A percentile compares a stretch with the other conserved stretches of the same genome.
Conservation (phyloP, 108 stramenopile genomes). For the Bacterosira constricta region DNA sequence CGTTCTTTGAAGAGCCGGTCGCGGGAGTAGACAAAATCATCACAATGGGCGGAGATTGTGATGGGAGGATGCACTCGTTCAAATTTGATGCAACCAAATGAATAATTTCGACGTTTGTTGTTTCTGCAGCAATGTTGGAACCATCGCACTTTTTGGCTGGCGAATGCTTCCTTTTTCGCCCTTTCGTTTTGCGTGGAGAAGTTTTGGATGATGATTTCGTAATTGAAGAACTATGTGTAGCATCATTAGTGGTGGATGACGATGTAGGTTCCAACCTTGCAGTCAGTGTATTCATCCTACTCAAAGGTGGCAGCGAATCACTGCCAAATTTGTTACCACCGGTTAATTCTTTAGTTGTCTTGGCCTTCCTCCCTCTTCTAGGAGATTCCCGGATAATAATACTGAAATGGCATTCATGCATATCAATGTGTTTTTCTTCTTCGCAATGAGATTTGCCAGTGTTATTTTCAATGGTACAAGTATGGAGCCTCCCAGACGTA, state of each 20-base stretch:
- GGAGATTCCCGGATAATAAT: not conserved
- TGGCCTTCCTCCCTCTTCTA: not conserved
- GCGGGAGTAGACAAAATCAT: slow-evolving; percentile 12
- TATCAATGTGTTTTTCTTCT: slow-evolving; percentile 11
- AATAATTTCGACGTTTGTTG: not conserved
- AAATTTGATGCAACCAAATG: slow-evolving; percentile 44
- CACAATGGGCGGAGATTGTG: slow-evolving; percentile 28
- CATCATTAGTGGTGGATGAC: not conserved
- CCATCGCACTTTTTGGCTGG: not conserved
- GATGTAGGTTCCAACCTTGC: slow-evolving; percentile 16
- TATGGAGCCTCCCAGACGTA: slow-evolving; percentile 14
- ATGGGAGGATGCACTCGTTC: slow-evolving; percentile 19
- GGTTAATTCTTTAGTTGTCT: not conserved
- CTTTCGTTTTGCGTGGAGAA: slow-evolving; percentile 9
- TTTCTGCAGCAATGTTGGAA: not conserved
- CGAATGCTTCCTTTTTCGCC: slow-evolving; percentile 36
- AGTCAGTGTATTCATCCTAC: slow-evolving; percentile 32
- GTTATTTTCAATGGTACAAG: slow-evolving; percentile 7
- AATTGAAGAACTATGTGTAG: not conserved
- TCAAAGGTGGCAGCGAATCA: slow-evolving; percentile 5
- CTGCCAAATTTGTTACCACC: not conserved
- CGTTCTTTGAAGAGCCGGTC: not conserved
- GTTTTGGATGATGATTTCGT: not conserved
- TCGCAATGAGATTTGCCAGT: not conserved
- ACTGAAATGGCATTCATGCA: slow-evolving; percentile 11